These are phyloP conservation scores for Plantago rigida DNA, from an alignment of 305 asterid species.

Conservation along the genomic window DNA sequence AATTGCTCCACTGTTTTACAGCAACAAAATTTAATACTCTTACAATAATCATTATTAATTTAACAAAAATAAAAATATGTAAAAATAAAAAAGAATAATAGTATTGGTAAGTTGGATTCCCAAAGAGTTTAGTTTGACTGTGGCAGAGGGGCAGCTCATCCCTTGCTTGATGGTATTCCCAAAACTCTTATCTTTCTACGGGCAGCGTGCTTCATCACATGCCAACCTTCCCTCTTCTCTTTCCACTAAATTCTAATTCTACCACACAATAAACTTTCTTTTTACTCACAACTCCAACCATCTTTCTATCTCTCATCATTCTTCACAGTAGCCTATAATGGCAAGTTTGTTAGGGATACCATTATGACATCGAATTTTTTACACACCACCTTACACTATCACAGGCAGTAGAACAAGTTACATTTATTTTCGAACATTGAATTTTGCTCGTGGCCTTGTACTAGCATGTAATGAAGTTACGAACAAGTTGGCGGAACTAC, in stretches of 20 bases:
- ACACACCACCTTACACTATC: background rate
- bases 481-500: too few relatives aligned
- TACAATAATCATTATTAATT: background rate
- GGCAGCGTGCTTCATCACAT: conserved; percentile 26
- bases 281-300: background rate
- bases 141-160: conserved; percentile 4
- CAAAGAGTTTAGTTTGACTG: conserved; percentile 28
- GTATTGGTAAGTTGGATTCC: conserved; percentile 23
- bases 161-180: conserved; percentile 10
- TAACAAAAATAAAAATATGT: background rate
- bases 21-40: background rate
- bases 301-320: background rate
- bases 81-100: background rate
- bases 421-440: too few relatives aligned
- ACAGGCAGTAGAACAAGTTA: too few relatives aligned
- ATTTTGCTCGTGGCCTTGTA: too few relatives aligned
- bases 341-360: background rate
- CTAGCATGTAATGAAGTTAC: too few relatives aligned
- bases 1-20: conserved; percentile 15
- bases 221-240: background rate
- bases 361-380: background rate
- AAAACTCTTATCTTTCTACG: conserved; percentile 6
- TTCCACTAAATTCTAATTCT: background rate
- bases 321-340: background rate
- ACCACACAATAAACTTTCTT: background rate